Base-by-base conservation (phyloP, 2,329 filamentous ascomycete genomes). In the Ceratocystis eucalypticola region DNA sequence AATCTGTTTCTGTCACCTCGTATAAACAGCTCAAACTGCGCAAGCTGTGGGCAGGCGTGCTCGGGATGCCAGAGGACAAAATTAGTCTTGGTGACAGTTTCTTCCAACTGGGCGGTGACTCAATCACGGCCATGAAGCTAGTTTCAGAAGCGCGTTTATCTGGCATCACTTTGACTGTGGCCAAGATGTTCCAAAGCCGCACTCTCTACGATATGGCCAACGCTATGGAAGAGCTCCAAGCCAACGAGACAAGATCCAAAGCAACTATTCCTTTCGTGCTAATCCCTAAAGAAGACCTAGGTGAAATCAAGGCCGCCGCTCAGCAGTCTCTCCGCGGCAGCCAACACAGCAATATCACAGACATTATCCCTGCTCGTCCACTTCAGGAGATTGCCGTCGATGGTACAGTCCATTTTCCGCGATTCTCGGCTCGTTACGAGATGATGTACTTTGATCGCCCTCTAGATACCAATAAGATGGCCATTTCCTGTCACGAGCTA, bases 351-450 rank as follows among this genome's bases (percentile, higher is more conserved):
- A 77, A 76, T 7, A 77, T 88, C 53, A 71, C 75, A 1, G 80
- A 87, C 69, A 78, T 86, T 1, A 76, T 85, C 1, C 85, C 84
- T 1, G 78, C 81, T 0, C 79, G 83, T 0, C 83, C 83, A 3
- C 75, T 85, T 1, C 84, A 87, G 70, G 77, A 81, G 48, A 76
- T 86, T 22, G 84, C 84, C 15, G 79, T 88, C 50, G 77, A 76
- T 68, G 84, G 79, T 25, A 87, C 84, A 0, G 77, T 82, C 1
- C 74, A 81, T 17, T 74, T 79, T 2, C 84, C 84, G 3, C 80
- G 85, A 1, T 86, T 82, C 71, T 87, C 84, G 0, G 74, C 83
- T 1, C 82, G 84, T 15, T 88, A 89, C 71, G 84, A 84, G 68
- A 77, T 85, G 67, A 83, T 88, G 73, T 83, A 84, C 73, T 80